These are phyloP conservation scores for Erysimum pusillum DNA, from an alignment of 441 rosid genomes.

Conservation along the genomic window DNA sequence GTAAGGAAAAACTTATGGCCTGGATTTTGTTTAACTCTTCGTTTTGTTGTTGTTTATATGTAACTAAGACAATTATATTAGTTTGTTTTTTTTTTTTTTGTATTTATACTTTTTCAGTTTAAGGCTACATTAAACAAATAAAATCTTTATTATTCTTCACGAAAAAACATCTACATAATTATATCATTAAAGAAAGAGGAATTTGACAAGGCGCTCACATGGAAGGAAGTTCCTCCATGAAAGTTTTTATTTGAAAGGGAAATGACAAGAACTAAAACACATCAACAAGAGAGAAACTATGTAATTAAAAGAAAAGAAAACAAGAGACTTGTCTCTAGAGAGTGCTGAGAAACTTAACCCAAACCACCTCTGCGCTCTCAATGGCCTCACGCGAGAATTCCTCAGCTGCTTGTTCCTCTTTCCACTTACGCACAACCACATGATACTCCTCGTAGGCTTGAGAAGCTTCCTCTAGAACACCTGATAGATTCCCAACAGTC, in stretches of 20 bases:
- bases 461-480: slow-evolving; percentile 30
- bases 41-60: too few species aligned
- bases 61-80: too few species aligned
- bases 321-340: not conserved
- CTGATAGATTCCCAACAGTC: slow-evolving; percentile 2
- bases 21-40: too few species aligned
- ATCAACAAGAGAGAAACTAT: not conserved
- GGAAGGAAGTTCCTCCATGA: not conserved
- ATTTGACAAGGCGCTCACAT: not conserved
- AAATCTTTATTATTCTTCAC: not conserved
- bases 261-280: not conserved
- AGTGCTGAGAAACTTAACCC: slow-evolving; percentile 31
- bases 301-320: not conserved
- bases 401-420: slow-evolving; percentile 12
- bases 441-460: slow-evolving; percentile 27
- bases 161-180: too few species aligned
- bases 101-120: too few species aligned
- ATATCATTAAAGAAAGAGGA: not conserved
- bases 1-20: too few species aligned
- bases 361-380: slow-evolving; percentile 31
- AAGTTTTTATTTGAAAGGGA: not conserved
- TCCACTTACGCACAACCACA: slow-evolving; percentile 25
- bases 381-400: slow-evolving; percentile 18
- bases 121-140: too few species aligned
- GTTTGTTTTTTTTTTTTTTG: too few species aligned